Evolutionary conservation across 2,329 filamentous ascomycete species (phyloP).

Genomic region (Myriangium duriaei): DNA sequence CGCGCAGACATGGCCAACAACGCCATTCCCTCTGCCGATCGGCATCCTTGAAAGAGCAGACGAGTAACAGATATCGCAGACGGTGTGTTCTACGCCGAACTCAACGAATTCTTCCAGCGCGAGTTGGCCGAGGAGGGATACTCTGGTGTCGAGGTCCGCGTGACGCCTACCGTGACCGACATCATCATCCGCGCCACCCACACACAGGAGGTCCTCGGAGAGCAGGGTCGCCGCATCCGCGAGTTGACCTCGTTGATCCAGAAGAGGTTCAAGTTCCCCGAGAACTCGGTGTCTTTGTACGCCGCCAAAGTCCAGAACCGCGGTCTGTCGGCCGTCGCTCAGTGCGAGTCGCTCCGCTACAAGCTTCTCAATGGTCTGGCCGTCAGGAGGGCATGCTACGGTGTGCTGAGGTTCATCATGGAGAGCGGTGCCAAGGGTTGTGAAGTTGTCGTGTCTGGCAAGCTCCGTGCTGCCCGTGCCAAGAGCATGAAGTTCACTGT

Average conservation of each 20-base stretch:
- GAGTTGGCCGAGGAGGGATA: conserved; percentile 99
- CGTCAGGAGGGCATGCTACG: conserved; percentile 97
- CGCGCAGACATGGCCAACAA: too few species aligned
- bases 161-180: conserved; percentile 98
- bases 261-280: conserved; percentile 99
- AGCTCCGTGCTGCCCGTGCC: conserved; percentile 96
- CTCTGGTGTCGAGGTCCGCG: conserved; percentile 99
- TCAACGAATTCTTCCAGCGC: conserved; percentile 99
- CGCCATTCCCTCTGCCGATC: conserved; percentile 2
- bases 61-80: conserved; percentile 39
- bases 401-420: conserved; percentile 99
- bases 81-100: conserved; percentile 99
- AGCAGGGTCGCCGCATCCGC: conserved; percentile 99
- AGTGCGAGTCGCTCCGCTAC: conserved; percentile 99
- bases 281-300: conserved; percentile 99
- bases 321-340: conserved; percentile 97
- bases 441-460: conserved; percentile 98
- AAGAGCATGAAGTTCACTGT: conserved; percentile 99
- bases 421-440: conserved; percentile 99
- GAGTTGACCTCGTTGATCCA: conserved; percentile 99
- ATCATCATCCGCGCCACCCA: conserved; percentile 99
- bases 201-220: conserved; percentile 99
- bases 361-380: conserved; percentile 99
- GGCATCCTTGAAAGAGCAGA: too few species aligned
- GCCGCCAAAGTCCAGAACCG: conserved; percentile 99